phyloP scores from a whole-genome alignment of 192 early-diverging fungal species.

The Allomyces macrogynus region DNA sequence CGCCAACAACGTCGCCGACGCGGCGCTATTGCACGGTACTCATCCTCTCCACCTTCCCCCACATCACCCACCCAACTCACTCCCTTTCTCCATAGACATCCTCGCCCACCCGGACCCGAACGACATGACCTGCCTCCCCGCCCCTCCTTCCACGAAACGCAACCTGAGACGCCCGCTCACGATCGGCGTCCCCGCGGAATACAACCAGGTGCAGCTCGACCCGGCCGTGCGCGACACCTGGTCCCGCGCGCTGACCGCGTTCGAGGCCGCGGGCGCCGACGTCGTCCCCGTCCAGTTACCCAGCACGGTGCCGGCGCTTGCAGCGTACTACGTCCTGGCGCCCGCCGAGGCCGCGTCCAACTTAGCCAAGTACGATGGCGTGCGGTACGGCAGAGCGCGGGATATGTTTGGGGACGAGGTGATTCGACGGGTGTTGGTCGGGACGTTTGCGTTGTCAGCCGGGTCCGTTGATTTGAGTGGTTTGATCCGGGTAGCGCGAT shows the following conservation, averaged over 20 bases:
- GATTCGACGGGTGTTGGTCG: neutral
- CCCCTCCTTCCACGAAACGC: slow-evolving; percentile 34
- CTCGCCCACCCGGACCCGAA: neutral
- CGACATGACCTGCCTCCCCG: slow-evolving; percentile 22
- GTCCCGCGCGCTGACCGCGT: slow-evolving; percentile 26
- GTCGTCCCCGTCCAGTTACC: slow-evolving; percentile 51
- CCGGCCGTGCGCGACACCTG: slow-evolving; percentile 28
- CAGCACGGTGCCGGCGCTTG: slow-evolving; percentile 43
- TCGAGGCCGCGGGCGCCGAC: slow-evolving; percentile 42
- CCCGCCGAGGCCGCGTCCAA: slow-evolving; percentile 87
- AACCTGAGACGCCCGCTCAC: slow-evolving; percentile 2
- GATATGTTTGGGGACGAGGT: neutral
- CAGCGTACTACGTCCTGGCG: slow-evolving; percentile 72
- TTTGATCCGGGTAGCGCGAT: slow-evolving; percentile 1
- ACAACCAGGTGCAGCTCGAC: slow-evolving; percentile 53
- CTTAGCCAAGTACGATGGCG: slow-evolving; percentile 66
- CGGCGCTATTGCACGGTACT: slow-evolving; percentile 34
- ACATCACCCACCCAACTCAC: neutral
- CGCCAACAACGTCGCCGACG: slow-evolving; percentile 32
- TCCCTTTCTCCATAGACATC: neutral
- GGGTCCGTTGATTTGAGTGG: neutral
- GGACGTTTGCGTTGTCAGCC: neutral
- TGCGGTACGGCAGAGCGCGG: slow-evolving; percentile 47
- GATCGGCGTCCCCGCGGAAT: slow-evolving; percentile 28
- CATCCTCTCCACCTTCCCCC: neutral